Base-by-base conservation (phyloP, 1,139 yeast species). In the Blastobotrys elegans region DNA sequence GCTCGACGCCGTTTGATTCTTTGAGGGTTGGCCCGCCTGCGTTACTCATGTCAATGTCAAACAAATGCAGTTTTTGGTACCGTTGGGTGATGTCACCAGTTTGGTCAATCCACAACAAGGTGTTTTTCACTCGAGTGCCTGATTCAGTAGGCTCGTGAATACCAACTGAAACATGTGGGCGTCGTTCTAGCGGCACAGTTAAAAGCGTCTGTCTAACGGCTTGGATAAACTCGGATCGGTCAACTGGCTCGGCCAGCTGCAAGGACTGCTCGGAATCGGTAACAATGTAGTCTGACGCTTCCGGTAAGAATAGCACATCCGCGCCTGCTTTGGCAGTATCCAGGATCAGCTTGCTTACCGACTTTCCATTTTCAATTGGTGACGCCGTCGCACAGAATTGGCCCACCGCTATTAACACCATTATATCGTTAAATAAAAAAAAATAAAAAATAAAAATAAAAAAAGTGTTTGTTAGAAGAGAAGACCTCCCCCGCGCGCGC, bases 261-360 rank as follows among this genome's bases (percentile, higher is more conserved):
- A 74, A 70, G 1, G 95, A 82, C 55, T 87, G 90, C 1, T 64
- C 64, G 1, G 94, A 81, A 54, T 81, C 77, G 40, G 78, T 71
- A 3, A 95, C 84, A 38, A 92, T 74, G 63, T 88, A 92, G 61
- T 92, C 97, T 0, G 92, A 76, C 0, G 97, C 97, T 63, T 92
- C 98, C 1, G 97, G 97, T 37, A 92, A 74, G 61, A 90, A 89
- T 8, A 90, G 71, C 2, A 87, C 79, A 51, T 75, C 70, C 10
- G 83, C 88, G 3, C 81, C 74, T 10, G 72, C 62, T 7, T 66
- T 65, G 0, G 84, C 74, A 0, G 97, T 95, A 47, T 72, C 67
- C n/a, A 69, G 64, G 26, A 89, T 79, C 33, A 89, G 69, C 41
- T 71, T 71, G 16, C 74, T 72, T 0, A 82, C 92, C 1, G 73